phyloP scores from a whole-genome alignment of 2,329 filamentous ascomycete genomes.

The Epichloe aotearoae region DNA sequence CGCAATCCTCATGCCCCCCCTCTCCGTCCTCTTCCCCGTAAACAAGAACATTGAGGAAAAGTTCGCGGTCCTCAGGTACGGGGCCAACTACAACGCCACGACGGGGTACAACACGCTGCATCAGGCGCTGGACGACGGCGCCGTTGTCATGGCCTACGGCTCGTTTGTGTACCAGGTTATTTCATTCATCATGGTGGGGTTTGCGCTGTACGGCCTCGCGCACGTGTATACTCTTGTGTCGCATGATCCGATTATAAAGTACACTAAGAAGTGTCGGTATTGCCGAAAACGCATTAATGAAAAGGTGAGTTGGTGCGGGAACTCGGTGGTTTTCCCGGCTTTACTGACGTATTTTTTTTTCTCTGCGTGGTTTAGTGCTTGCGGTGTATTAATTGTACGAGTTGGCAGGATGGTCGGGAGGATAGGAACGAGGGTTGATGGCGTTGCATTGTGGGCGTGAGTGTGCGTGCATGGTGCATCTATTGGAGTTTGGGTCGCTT shows the following conservation, averaged over 20 bases:
- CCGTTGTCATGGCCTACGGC: constrained; percentile 60
- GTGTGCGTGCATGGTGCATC: too few relatives aligned
- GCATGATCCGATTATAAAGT: constrained; percentile 58
- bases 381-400: constrained; percentile 36
- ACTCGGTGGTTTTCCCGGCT: too few relatives aligned
- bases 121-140: constrained; percentile 57
- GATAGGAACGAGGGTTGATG: constrained; percentile 14
- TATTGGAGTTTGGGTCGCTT: too few relatives aligned
- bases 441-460: too few relatives aligned
- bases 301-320: constrained; percentile 31
- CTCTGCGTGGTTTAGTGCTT: constrained; percentile 18
- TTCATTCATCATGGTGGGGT: constrained; percentile 51
- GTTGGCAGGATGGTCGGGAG: constrained; percentile 38
- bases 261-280: constrained; percentile 54
- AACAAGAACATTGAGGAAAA: constrained; percentile 62
- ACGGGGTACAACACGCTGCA: constrained; percentile 56
- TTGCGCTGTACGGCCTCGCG: constrained; percentile 52
- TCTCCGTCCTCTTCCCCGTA: constrained; percentile 56
- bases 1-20: constrained; percentile 59
- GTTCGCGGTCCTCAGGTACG: constrained; percentile 50
- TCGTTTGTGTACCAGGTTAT: constrained; percentile 52
- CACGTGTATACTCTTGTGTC: constrained; percentile 47
- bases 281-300: constrained; percentile 50
- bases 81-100: constrained; percentile 37
- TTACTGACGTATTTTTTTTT: background rate